Base-by-base conservation (phyloP, 352 stramenopile genomes). In the Halophytophthora polymorphica region DNA sequence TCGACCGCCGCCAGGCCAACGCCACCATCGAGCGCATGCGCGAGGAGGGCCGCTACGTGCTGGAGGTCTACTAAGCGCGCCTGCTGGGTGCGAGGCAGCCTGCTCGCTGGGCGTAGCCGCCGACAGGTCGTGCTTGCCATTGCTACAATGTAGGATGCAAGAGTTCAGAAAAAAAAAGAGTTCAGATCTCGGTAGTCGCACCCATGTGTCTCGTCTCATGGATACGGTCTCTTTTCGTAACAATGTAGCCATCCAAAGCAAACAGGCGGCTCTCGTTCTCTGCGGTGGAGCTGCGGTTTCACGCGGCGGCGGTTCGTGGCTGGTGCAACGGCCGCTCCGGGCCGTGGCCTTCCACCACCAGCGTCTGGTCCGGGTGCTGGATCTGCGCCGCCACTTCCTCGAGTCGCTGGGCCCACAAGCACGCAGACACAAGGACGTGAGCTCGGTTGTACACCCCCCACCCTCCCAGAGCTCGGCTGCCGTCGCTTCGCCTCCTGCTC, bases 31-130 rank as follows among this genome's bases (percentile, higher is more conserved):
- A 91, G 61, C 71, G 69, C 52, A 88, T 93, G 74, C 83, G 83
- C 39, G 73, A 90, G 61, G 55, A 88, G 50, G 82, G 78, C 15
- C 76, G 83, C 62, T 93, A 91, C 65, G 73, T 91, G 45, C 71
- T 93, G 22, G 80, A 93, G 54, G 80, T 93, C 29, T 93, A 93
- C 66, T 93, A 86, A 72, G 70, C 23, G 50, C n/a, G 5, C 28
- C 15, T 22, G 8, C 1, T n/a, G 29, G 25, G 22, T 7, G 25
- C 29, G n/a, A n/a, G n/a, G n/a, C n/a, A n/a, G n/a, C n/a, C n/a
- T n/a, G n/a, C n/a, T n/a, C n/a, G n/a, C n/a, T n/a, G n/a, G n/a
- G n/a, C n/a, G n/a, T n/a, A n/a, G n/a, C n/a, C n/a, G n/a, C n/a
- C n/a, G n/a, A n/a, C n/a, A n/a, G n/a, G n/a, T n/a, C n/a, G n/a